A percentile compares a stretch with the other conserved stretches of the same genome.
Evolutionary conservation across 139 green algal genomes (phyloP).

Genomic region (Micractinium sp.): DNA sequence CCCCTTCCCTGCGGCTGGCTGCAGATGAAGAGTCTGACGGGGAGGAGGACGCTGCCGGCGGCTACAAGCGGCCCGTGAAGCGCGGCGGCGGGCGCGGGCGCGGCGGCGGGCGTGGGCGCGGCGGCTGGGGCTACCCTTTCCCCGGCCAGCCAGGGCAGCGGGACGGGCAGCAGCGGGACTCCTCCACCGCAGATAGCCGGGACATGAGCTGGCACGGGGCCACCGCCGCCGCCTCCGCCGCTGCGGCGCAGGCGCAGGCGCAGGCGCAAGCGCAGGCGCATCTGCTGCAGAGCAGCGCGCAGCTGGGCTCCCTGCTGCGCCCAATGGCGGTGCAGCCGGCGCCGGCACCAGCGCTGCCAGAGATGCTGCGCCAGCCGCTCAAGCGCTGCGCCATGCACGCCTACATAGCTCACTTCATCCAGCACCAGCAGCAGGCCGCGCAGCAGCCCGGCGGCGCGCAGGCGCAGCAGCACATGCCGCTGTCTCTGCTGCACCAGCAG

Average conservation of each 20-base stretch:
- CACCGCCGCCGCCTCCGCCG: not conserved
- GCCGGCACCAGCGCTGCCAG: not conserved
- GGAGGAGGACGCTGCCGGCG: not conserved
- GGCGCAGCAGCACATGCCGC: not conserved
- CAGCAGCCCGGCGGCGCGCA: not conserved
- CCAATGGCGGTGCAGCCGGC: too few relatives aligned
- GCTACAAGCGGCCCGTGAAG: not conserved
- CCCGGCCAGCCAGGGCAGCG: not conserved
- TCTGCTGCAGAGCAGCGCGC: not conserved
- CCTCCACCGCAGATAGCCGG: not conserved
- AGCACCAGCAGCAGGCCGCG: conserved; percentile 48
- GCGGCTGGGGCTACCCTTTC: not conserved
- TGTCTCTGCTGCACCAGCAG: not conserved
- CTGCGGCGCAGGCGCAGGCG: not conserved
- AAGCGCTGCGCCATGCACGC: conserved; percentile 72
- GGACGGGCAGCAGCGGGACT: not conserved
- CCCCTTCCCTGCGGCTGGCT: too few relatives aligned
- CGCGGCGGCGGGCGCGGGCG: not conserved
- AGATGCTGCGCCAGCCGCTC: conserved; percentile 29
- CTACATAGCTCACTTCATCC: conserved; percentile 77
- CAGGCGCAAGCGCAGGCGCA: not conserved
- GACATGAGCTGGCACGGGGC: conserved; percentile 6
- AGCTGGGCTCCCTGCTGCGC: not conserved
- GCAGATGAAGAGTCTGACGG: conserved; percentile 19
- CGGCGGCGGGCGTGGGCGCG: not conserved